A percentile compares a stretch with the other conserved stretches of the same genome.
Conservation (phyloP, 2,329 filamentous ascomycete genomes). For the Diaporthe longicolla region DNA sequence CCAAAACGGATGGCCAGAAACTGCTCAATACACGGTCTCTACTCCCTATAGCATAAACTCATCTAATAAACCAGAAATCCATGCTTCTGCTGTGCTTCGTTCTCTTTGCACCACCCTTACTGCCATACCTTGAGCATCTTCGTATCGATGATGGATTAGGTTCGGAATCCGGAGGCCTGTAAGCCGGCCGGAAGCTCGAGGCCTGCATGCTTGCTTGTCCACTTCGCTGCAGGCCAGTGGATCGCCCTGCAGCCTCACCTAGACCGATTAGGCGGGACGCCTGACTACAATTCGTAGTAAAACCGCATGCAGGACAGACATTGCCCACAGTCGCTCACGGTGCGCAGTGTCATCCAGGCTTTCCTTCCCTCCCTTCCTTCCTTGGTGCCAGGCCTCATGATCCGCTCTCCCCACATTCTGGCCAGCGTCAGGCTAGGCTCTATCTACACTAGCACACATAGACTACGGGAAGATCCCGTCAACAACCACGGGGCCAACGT, state of each 20-base stretch:
- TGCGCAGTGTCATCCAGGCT: not conserved
- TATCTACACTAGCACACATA: not conserved
- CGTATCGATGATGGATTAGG: not conserved
- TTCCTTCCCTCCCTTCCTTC: not conserved
- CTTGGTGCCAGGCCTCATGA: not conserved
- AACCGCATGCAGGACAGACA: no score
- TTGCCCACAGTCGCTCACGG: not conserved
- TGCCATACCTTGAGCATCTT: not conserved
- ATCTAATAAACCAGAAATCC: no score
- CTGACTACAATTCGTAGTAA: not conserved
- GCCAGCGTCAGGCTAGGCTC: not conserved
- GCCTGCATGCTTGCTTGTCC: constrained; percentile 19
- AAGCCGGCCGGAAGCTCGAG: not conserved
- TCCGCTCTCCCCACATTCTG: constrained; percentile 15
- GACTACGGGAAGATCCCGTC: constrained; percentile 7
- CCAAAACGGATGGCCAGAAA: not conserved
- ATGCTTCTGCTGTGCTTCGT: no score
- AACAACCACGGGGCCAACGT: not conserved
- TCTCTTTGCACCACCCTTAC: not conserved
- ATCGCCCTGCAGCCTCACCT: constrained; percentile 29
- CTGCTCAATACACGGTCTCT: not conserved
- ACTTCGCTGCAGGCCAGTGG: constrained; percentile 35
- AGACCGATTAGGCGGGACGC: constrained; percentile 1
- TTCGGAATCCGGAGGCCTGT: constrained; percentile 3
- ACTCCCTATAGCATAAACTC: no score